A percentile compares a stretch with the other conserved stretches of the same genome.
Conservation (phyloP, 2,329 filamentous ascomycete genomes). For the Cephalotrichum gorgonifer region DNA sequence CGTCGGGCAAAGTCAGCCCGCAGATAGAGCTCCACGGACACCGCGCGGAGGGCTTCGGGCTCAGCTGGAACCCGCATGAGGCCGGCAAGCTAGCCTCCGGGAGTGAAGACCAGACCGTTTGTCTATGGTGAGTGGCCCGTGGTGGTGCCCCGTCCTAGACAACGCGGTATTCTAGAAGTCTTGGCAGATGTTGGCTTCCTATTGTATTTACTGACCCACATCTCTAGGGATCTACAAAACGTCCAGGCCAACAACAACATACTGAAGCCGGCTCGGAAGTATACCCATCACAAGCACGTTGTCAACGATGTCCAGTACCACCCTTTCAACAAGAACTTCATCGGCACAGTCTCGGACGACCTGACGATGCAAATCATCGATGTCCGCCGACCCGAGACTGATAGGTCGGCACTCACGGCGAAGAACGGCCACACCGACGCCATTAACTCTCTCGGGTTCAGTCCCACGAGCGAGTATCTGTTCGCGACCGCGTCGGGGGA, state of each 20-base stretch:
- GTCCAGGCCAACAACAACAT: constrained; percentile 60
- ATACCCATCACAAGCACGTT: constrained; percentile 79
- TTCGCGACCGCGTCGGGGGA: constrained; percentile 91
- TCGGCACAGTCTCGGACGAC: constrained; percentile 93
- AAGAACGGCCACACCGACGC: constrained; percentile 76
- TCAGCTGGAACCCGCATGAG: constrained; percentile 83
- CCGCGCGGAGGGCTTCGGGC: constrained; percentile 77
- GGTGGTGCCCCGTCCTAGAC: background rate
- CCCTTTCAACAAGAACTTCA: constrained; percentile 70
- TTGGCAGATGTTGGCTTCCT: background rate
- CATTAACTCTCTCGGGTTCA: constrained; percentile 93
- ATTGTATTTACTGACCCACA: constrained; percentile 4
- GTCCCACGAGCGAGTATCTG: constrained; percentile 80
- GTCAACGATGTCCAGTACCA: constrained; percentile 98
- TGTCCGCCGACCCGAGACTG: constrained; percentile 57
- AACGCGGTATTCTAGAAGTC: background rate
- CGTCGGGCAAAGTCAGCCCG: constrained; percentile 63
- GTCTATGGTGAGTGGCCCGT: constrained; percentile 59
- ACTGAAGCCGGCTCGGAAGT: constrained; percentile 62
- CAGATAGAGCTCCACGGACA: constrained; percentile 83
- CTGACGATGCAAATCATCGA: constrained; percentile 88
- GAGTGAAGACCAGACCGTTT: constrained; percentile 84
- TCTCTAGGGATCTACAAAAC: constrained; percentile 63
- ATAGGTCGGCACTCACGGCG: constrained; percentile 58
- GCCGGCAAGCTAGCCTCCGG: constrained; percentile 79